These are phyloP conservation scores for Fusarium goolgardi DNA, from an alignment of 2,329 filamentous ascomycete species.

Conservation along the genomic window DNA sequence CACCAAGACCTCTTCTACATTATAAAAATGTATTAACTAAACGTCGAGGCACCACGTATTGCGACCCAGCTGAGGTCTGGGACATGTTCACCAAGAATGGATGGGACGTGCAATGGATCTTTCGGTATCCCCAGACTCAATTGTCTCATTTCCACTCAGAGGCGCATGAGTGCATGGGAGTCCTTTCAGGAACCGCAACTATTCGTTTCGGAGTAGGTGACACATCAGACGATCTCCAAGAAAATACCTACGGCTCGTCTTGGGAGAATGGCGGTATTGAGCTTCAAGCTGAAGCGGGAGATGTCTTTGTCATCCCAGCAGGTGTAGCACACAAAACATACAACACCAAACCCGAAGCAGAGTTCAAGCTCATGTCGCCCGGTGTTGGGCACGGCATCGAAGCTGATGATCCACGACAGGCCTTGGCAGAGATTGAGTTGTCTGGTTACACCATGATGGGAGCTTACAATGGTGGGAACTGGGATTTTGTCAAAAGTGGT, in stretches of 20 bases:
- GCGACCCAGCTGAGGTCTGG: slow-evolving; percentile 54
- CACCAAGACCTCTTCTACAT: slow-evolving; percentile 63
- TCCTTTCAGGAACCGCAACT: slow-evolving; percentile 63
- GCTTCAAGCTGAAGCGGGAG: slow-evolving; percentile 61
- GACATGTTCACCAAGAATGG: slow-evolving; percentile 58
- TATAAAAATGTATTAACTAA: slow-evolving; percentile 51
- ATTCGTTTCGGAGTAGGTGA: slow-evolving; percentile 68
- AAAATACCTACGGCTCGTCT: slow-evolving; percentile 53
- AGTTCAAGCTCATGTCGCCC: slow-evolving; percentile 55
- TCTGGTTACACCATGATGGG: slow-evolving; percentile 56
- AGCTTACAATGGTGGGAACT: slow-evolving; percentile 55
- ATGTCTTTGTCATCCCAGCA: slow-evolving; percentile 69
- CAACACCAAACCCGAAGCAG: slow-evolving; percentile 53
- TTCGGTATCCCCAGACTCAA: slow-evolving; percentile 66
- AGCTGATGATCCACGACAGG: slow-evolving; percentile 50
- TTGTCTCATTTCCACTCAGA: slow-evolving; percentile 67
- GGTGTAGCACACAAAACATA: slow-evolving; percentile 67
- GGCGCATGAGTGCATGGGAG: slow-evolving; percentile 68
- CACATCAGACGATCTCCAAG: slow-evolving; percentile 53
- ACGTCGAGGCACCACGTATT: slow-evolving; percentile 1
- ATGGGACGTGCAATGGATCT: slow-evolving; percentile 68
- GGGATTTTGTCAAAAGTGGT: slow-evolving; percentile 40
- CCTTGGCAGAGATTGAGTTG: slow-evolving; percentile 53
- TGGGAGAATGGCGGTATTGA: slow-evolving; percentile 62
- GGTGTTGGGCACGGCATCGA: slow-evolving; percentile 55